A percentile compares a stretch with the other conserved stretches of the same genome.
Evolutionary conservation across 2,329 filamentous ascomycete species (phyloP).

Genomic region (Botrytis elliptica): DNA sequence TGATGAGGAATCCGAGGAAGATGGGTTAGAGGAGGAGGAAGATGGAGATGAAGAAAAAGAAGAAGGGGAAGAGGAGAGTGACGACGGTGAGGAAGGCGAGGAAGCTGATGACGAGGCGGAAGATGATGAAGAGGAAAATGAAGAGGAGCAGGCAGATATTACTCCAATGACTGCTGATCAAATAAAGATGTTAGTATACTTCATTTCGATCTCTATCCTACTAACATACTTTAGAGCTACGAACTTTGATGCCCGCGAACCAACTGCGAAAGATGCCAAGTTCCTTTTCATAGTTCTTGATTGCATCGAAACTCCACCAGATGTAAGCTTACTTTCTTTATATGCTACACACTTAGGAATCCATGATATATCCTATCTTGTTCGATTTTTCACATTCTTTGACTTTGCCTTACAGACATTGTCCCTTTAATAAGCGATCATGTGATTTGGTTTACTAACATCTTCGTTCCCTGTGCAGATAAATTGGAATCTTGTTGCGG

Average conservation of each 20-base stretch:
- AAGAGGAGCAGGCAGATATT: not conserved
- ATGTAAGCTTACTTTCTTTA: slow-evolving; percentile 22
- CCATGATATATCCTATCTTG: not conserved
- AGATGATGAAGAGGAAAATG: not conserved
- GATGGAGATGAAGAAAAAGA: not conserved
- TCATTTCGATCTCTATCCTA: not conserved
- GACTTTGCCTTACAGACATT: not conserved
- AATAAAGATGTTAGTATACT: not conserved
- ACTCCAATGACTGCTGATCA: not conserved
- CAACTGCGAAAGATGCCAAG: slow-evolving; percentile 27
- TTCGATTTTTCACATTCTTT: not conserved
- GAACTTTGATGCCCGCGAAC: not conserved
- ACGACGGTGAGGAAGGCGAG: not conserved
- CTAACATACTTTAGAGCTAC: not conserved
- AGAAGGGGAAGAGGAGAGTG: too few species aligned
- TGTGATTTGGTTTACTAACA: not conserved
- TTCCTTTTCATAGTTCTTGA: slow-evolving; percentile 29
- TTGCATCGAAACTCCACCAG: slow-evolving; percentile 26
- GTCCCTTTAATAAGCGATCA: not conserved
- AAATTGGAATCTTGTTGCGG: slow-evolving; percentile 50
- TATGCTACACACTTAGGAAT: not conserved
- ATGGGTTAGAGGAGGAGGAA: not conserved
- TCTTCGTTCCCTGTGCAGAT: slow-evolving; percentile 19
- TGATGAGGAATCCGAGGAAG: not conserved
- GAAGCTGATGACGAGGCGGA: not conserved